Conservation (phyloP, 2,329 filamentous ascomycete genomes). For the Coniochaeta sp. region DNA sequence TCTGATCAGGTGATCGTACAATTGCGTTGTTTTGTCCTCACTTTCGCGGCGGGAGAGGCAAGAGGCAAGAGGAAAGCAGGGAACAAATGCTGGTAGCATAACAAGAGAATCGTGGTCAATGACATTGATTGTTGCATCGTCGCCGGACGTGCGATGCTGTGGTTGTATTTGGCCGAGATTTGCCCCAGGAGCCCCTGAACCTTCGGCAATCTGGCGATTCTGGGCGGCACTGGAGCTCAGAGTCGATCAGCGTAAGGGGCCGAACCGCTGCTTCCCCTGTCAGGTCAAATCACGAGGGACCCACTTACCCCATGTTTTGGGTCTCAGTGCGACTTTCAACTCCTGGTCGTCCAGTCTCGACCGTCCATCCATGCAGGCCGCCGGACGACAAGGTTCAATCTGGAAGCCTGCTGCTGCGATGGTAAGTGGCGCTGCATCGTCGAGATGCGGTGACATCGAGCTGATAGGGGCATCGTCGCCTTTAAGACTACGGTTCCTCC, state of each 20-base stretch:
- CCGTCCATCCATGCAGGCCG: background rate
- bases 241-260: background rate
- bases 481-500: background rate
- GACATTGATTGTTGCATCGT: background rate
- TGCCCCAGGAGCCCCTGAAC: background rate
- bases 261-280: background rate
- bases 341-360: background rate
- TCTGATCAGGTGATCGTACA: no score
- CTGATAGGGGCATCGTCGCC: background rate
- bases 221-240: background rate
- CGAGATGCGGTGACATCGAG: background rate
- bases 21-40: no score
- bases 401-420: background rate
- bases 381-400: background rate
- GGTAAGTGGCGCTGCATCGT: background rate
- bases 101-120: no score
- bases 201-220: background rate
- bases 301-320: background rate
- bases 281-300: no score
- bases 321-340: background rate
- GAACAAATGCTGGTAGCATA: no score
- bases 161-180: constrained; percentile 1
- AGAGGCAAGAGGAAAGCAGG: no score
- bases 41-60: no score
- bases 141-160: background rate